Evolutionary conservation across 805 yeast genomes (phyloP).

Genomic region (Torulaspora franciscae): DNA sequence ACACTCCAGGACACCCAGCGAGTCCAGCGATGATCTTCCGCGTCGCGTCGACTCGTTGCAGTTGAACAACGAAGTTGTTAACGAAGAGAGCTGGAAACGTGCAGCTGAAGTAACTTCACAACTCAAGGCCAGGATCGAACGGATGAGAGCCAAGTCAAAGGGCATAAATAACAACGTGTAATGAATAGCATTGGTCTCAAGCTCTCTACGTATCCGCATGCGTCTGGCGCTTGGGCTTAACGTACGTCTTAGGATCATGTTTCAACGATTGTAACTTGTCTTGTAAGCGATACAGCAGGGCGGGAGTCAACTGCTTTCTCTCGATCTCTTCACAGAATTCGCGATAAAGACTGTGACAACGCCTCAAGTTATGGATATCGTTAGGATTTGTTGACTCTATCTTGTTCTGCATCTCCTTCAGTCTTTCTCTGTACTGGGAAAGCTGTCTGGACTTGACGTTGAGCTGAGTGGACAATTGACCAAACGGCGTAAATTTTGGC

Average conservation of each 20-base stretch:
- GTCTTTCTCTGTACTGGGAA: background rate
- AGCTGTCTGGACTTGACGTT: conserved; percentile 2
- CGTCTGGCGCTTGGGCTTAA: conserved; percentile 1
- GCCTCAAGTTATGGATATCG: conserved; percentile 1
- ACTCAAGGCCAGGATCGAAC: conserved; percentile 79
- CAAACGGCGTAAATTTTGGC: background rate
- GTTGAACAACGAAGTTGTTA: conserved; percentile 35
- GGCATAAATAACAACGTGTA: conserved; percentile 13
- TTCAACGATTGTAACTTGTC: background rate
- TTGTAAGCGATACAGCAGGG: conserved; percentile 2
- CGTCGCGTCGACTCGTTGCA: conserved; percentile 30
- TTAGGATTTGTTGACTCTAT: conserved; percentile 2
- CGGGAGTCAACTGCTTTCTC: conserved; percentile 6
- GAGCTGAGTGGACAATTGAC: conserved; percentile 4
- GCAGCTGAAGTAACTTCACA: conserved; percentile 88
- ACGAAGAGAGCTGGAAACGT: conserved; percentile 74
- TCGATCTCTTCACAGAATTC: conserved; percentile 5
- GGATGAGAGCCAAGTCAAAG: conserved; percentile 67
- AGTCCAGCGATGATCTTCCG: conserved; percentile 31
- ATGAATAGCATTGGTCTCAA: background rate
- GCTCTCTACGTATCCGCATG: background rate
- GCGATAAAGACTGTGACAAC: background rate
- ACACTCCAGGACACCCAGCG: conserved; percentile 21
- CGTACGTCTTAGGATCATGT: conserved; percentile 4
- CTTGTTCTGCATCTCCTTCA: conserved; percentile 2